Conservation (phyloP, 805 yeast species). For the Citeromyces matritensis region DNA sequence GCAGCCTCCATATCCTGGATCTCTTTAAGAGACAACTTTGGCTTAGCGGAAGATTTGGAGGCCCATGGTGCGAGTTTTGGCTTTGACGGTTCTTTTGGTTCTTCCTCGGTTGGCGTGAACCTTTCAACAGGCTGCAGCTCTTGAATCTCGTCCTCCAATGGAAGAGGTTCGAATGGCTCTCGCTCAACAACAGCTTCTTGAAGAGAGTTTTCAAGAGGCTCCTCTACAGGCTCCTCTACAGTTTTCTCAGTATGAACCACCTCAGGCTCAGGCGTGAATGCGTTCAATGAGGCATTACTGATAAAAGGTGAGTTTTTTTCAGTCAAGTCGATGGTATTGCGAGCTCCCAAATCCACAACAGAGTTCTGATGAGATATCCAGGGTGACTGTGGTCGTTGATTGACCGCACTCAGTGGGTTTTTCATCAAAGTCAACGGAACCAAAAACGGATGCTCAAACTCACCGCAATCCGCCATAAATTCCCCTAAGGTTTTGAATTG, state of each 20-base stretch:
- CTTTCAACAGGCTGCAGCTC: background rate
- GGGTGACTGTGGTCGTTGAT: background rate
- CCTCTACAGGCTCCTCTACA: too few species aligned
- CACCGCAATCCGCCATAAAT: conserved; percentile 31
- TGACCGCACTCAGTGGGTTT: background rate
- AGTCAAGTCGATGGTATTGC: background rate
- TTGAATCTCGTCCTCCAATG: background rate
- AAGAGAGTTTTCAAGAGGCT: too few species aligned
- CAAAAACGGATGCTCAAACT: conserved; percentile 43
- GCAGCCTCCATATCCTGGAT: conserved; percentile 26
- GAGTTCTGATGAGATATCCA: background rate
- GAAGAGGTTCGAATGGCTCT: background rate
- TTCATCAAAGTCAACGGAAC: conserved; percentile 29
- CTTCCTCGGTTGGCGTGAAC: conserved; percentile 1
- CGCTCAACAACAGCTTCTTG: background rate
- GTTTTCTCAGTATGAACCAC: too few species aligned
- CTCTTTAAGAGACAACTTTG: conserved; percentile 31
- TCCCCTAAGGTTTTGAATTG: conserved; percentile 34
- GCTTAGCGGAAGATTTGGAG: conserved; percentile 12
- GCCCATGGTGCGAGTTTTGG: conserved; percentile 42
- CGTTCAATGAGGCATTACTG: too few species aligned
- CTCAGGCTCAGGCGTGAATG: too few species aligned
- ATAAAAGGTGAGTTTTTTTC: too few species aligned
- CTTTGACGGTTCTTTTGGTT: conserved; percentile 2
- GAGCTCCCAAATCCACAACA: background rate